Evolutionary conservation across 805 yeast genomes (phyloP).

Genomic region (Zygoascus tannicola): DNA sequence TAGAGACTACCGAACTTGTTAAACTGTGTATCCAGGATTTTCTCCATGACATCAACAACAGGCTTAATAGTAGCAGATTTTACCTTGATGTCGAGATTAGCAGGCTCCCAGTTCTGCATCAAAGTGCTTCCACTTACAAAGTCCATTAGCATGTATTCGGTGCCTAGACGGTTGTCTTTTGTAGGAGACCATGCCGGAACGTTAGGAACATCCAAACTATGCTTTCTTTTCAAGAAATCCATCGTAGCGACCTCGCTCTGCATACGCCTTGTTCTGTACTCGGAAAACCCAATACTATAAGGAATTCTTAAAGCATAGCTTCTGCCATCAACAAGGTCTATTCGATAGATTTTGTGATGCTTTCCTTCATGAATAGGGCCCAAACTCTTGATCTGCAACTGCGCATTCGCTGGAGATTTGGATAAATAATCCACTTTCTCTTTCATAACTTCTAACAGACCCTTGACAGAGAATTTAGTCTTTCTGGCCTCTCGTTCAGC

Average conservation of each 20-base stretch:
- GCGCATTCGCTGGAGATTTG: slow-evolving; percentile 36
- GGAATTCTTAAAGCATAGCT: slow-evolving; percentile 73
- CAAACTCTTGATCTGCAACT: slow-evolving; percentile 53
- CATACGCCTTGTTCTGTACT: slow-evolving; percentile 46
- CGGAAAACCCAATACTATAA: slow-evolving; percentile 62
- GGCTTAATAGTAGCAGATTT: slow-evolving; percentile 55
- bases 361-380: slow-evolving; percentile 88
- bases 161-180: slow-evolving; percentile 49
- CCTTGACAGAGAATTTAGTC: slow-evolving; percentile 75
- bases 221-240: slow-evolving; percentile 64
- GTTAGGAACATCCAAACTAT: slow-evolving; percentile 63
- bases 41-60: slow-evolving; percentile 54
- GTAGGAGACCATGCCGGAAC: slow-evolving; percentile 60
- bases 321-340: slow-evolving; percentile 53
- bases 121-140: slow-evolving; percentile 66
- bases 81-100: slow-evolving; percentile 44
- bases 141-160: slow-evolving; percentile 79
- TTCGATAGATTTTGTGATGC: slow-evolving; percentile 78
- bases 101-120: slow-evolving; percentile 89
- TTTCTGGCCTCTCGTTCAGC: slow-evolving; percentile 64
- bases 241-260: slow-evolving; percentile 89
- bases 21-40: slow-evolving; percentile 49
- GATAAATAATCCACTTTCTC: slow-evolving; percentile 21
- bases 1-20: slow-evolving; percentile 74
- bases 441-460: slow-evolving; percentile 39